Base-by-base conservation (phyloP, 176 grass and related monocot species). In the Rhipidocladum racemiflorum region DNA sequence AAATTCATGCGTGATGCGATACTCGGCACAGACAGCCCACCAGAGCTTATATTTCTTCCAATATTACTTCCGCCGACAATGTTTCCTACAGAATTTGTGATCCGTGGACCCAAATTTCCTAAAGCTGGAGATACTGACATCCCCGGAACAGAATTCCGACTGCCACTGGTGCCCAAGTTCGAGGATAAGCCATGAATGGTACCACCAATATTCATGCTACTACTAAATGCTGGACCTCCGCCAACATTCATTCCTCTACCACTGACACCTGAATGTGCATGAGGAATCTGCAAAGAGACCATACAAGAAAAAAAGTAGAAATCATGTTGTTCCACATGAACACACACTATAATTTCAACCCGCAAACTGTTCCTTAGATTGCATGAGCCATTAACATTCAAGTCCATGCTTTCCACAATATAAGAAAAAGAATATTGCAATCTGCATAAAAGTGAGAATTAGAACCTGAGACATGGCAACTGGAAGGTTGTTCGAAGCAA, bases 381-480 rank as follows among this genome's bases (percentile, higher is more conserved):
- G 15, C 15, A 80, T n/a, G 46, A 65, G 12, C 9, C 50, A 32
- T 68, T 61, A 62, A 46, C 38, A 68, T 46, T 27, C 80, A 80
- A 24, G 55, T 54, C 34, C 68, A 83, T 63, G 11, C 9, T 82
- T 61, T 60, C n/a, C 6, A 56, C 45, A n/a, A 6, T 70, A 77
- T 25, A 53, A 51, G 12, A 43, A 75, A 77, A 82, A 28, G 45
- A 81, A 77, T 53, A 59, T 15, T 24, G 36, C 5, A 36, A 72
- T 67, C 40, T 65, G 8, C 54, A 85, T 24, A 55, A 72, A 70
- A 27, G 49, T 72, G 60, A 42, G 48, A 15, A 89, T 82, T 83
- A 56, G 44, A 79, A 99, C 96, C 96, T 99, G 92, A 87, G 96
- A 95, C 83, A 99, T 91, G 61, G 80, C 83, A 90, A 90, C 91